Evolutionary conservation across 78 protist genomes (phyloP).

Genomic region (Cavenderia fasciculata): DNA sequence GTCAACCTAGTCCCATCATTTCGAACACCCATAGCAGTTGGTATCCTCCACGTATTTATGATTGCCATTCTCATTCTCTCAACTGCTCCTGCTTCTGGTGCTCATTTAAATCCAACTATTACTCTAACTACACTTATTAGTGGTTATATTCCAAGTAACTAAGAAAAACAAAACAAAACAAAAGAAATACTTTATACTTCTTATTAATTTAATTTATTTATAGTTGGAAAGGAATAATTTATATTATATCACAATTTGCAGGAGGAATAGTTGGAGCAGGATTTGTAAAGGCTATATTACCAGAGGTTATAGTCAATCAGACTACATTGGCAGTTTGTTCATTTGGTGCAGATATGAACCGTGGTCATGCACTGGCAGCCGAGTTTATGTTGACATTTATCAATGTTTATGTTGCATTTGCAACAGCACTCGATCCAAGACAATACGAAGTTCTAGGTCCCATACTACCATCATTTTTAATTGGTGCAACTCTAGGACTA

Average conservation of each 20-base stretch:
- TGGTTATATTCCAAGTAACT: conserved; percentile 41
- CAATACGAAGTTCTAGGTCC: neutral
- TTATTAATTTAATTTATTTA: neutral
- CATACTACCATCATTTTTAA: neutral
- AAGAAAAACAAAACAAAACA: neutral
- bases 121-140: conserved; percentile 28
- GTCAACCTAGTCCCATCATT: neutral
- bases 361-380: conserved; percentile 5
- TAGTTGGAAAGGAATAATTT: conserved; percentile 11
- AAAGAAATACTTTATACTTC: too few species aligned
- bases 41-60: conserved; percentile 14
- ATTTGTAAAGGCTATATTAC: neutral
- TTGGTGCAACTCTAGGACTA: neutral
- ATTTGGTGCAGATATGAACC: neutral
- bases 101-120: conserved; percentile 54
- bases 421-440: neutral
- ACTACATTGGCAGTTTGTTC: conserved; percentile 16
- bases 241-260: conserved; percentile 36
- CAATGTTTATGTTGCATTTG: conserved; percentile 28
- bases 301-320: neutral
- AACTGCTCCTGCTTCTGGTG: conserved; percentile 34
- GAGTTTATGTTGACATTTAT: conserved; percentile 32
- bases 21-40: neutral
- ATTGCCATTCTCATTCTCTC: conserved; percentile 17
- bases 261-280: conserved; percentile 51